These are phyloP conservation scores for Phaffia australis DNA, from an alignment of 768 basidiomycete genomes.

Conservation along the genomic window DNA sequence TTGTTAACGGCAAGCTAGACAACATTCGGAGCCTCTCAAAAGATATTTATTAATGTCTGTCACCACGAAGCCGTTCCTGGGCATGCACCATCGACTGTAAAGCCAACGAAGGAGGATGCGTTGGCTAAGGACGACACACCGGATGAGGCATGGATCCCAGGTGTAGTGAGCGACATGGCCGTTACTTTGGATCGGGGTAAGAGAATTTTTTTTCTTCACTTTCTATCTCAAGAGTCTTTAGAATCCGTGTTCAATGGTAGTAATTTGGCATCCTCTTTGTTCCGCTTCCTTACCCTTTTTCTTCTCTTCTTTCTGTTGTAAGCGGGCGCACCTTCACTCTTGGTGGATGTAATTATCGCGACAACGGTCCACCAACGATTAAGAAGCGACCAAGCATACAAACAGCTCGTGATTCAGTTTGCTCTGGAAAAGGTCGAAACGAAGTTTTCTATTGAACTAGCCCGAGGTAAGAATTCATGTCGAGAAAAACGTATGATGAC, in stretches of 20 bases:
- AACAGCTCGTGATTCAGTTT: slow-evolving; percentile 22
- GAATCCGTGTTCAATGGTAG: not conserved
- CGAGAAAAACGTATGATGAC: too few species aligned
- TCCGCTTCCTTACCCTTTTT: not conserved
- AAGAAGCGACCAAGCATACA: slow-evolving; percentile 14
- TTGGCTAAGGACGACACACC: too few species aligned
- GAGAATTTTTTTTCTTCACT: not conserved
- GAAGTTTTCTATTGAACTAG: slow-evolving; percentile 18
- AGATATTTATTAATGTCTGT: slow-evolving; percentile 22
- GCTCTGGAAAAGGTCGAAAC: slow-evolving; percentile 22
- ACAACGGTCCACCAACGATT: slow-evolving; percentile 4
- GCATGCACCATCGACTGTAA: not conserved
- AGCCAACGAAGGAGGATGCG: too few species aligned
- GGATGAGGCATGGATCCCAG: slow-evolving; percentile 13
- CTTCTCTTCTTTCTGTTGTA: not conserved
- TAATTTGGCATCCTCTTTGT: not conserved
- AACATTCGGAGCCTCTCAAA: slow-evolving; percentile 6
- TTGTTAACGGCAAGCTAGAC: not conserved
- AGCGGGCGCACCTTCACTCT: slow-evolving; percentile 18
- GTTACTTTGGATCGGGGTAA: slow-evolving; percentile 23
- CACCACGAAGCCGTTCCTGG: slow-evolving; percentile 13
- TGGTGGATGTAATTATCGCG: slow-evolving; percentile 18
- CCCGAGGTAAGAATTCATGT: slow-evolving; percentile 7
- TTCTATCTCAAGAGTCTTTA: not conserved
- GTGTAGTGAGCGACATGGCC: slow-evolving; percentile 8